Evolutionary conservation across 306 rosid species (phyloP), one percentile per base, ranked within the genome.

Genomic region (Dalbergia oliveri): DNA sequence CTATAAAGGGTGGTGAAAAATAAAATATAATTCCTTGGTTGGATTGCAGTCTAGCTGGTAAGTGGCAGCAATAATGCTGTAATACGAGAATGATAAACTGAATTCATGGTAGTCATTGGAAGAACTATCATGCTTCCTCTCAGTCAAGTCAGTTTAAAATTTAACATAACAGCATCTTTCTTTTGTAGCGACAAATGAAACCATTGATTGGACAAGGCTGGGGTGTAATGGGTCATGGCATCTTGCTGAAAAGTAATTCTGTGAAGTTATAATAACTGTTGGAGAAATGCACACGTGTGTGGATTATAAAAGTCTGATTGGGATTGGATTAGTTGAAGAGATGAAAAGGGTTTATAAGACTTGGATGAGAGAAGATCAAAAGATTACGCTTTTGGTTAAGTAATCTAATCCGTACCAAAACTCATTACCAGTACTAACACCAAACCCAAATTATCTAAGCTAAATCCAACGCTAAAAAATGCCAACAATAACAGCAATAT

Each of bases 1-100:
- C 71, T 54, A 19, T 59, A 75, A 75, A 72, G 41, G 73, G 19
- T 83, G 76, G 59, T 81, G 87, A 72, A 63, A 75, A 81, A 73
- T 74, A 34, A 62, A 13, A 71, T 75, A 79, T 76, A 76, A 54
- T 82, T 69, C 37, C 51, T 69, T 66, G 26, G 79, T 78, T 79
- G 37, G 23, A 31, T 79, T 76, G 86, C 64, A 71, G 45, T 57
- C 69, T 33, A 19, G 33, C 51, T 39, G 82, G 19, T 60, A 61
- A 67, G 35, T 11, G 66, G 67, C 23, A 54, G n/a, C 18, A 43
- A 6, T 53, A 45, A 33, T 11, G 31, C 18, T 14, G 50, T 37
- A 58, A 66, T 34, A 26, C 58, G 31, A 53, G 37, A 43, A 68
- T 59, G 13, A 13, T 18, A 57, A 65, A 34, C 49, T 74, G n/a